Evolutionary conservation across 352 stramenopile species (phyloP), one percentile per base, ranked within the genome.

Genomic region (Globisporangium orthogonon): DNA sequence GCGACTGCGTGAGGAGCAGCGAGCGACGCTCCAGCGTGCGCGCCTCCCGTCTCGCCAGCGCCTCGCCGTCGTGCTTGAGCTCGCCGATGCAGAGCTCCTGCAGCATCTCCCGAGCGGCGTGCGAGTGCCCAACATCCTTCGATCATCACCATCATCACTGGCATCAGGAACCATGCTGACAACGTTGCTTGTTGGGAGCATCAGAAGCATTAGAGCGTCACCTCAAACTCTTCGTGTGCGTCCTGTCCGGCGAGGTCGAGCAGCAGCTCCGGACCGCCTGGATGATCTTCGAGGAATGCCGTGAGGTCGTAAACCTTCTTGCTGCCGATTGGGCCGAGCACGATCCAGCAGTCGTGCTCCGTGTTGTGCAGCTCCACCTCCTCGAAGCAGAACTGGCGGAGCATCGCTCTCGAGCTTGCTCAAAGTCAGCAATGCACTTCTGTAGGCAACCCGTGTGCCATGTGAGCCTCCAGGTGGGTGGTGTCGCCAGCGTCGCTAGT

Each of bases 241-340:
- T 97, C 87, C 56, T 83, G 69, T 23, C 87, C 89, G 28, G 79
- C 87, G 35, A 95, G 70, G 54, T 95, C 91, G 35, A 98, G 66
- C 53, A 98, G 77, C 30, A 98, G 76, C 67, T 98, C 93, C 4
- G 91, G 76, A 14, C 94, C 95, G 56, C 95, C 94, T 0, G 95
- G 94, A 65, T 98, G 95, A 60, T 98, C 90, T 52, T 98, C 90
- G 18, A 98, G 74, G 69, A 98, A 98, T 41, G 82, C 88, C 15
- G 89, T 94, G 39, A 98, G 79, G 64, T 98, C 89, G 68, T 98
- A 98, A 1, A 98, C 91, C 63, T 97, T 96, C 58, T 78, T 75
- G 35, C 41, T 50, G 7, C 69, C 69, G 13, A 70, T 35, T 0
- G 17, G 31, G 0, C 72, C 72, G 31, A 86, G 53, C 23, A 86